Conservation (phyloP, 1,139 yeast species). For the Debaryomyces psychrophilus region DNA sequence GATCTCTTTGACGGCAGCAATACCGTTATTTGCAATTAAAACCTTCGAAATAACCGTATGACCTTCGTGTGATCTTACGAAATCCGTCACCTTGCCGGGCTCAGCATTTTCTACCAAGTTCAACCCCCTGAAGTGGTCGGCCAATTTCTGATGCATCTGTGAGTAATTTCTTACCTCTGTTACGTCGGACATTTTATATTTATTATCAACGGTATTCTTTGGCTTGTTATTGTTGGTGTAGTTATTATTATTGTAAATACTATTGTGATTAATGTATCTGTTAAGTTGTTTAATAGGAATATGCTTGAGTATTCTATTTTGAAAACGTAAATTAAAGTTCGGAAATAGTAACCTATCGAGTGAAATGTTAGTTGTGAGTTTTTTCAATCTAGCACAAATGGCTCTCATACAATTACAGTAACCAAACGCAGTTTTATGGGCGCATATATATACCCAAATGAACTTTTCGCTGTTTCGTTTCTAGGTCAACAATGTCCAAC, state of each 20-base stretch:
- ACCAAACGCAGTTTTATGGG: background rate
- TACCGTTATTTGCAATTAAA: constrained; percentile 96
- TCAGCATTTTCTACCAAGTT: constrained; percentile 77
- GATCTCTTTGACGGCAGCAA: constrained; percentile 98
- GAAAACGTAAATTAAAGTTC: constrained; percentile 5
- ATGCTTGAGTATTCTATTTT: constrained; percentile 2
- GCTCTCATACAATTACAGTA: constrained; percentile 12
- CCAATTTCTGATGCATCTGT: constrained; percentile 46
- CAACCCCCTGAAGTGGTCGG: constrained; percentile 78
- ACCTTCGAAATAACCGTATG: constrained; percentile 92
- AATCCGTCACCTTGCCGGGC: constrained; percentile 74
- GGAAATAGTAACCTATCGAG: constrained; percentile 7
- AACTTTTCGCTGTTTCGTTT: background rate
- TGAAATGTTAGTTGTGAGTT: constrained; percentile 12
- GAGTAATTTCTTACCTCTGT: constrained; percentile 27
- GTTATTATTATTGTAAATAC: constrained; percentile 3
- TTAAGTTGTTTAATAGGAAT: constrained; percentile 5
- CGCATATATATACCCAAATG: background rate
- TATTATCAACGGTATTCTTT: constrained; percentile 7
- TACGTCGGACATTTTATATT: constrained; percentile 9
- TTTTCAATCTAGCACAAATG: constrained; percentile 10
- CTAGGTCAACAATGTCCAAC: background rate
- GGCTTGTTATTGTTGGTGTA: constrained; percentile 2
- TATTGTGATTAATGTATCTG: constrained; percentile 7
- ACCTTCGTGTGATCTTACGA: constrained; percentile 85